Conservation (phyloP, 768 basidiomycete genomes). For the Daedalea quercina region DNA sequence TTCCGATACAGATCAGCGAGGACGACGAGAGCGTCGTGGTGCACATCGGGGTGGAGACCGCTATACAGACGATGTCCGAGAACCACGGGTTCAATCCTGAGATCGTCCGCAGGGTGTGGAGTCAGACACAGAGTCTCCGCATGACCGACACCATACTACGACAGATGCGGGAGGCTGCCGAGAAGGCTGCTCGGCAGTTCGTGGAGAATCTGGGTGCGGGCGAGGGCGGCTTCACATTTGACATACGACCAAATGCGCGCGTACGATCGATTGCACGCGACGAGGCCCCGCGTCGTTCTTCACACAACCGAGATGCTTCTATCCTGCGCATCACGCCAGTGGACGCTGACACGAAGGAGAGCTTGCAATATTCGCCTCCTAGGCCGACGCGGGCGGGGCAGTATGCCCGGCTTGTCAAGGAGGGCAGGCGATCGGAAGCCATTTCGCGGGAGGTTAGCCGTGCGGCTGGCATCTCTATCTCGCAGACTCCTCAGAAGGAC, state of each 20-base stretch:
- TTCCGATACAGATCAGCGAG: slow-evolving; percentile 1
- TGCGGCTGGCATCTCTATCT: neutral
- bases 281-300: neutral
- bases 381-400: slow-evolving; percentile 18
- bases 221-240: neutral
- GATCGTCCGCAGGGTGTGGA: slow-evolving; percentile 35
- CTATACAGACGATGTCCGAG: slow-evolving; percentile 33
- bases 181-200: slow-evolving; percentile 12
- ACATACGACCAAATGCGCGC: neutral
- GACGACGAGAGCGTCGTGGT: slow-evolving; percentile 8
- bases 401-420: slow-evolving; percentile 9
- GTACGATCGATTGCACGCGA: neutral
- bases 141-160: slow-evolving; percentile 32
- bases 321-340: slow-evolving; percentile 6
- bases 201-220: neutral
- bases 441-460: neutral
- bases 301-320: slow-evolving; percentile 1
- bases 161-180: slow-evolving; percentile 32
- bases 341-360: neutral
- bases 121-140: slow-evolving; percentile 26
- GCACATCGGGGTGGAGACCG: slow-evolving; percentile 24
- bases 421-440: slow-evolving; percentile 5
- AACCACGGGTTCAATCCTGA: slow-evolving; percentile 38
- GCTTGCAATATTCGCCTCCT: slow-evolving; percentile 16
- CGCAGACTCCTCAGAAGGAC: neutral